These are phyloP conservation scores for Pilasporangium apinafurcum DNA, from an alignment of 352 stramenopile species.

Conservation along the genomic window DNA sequence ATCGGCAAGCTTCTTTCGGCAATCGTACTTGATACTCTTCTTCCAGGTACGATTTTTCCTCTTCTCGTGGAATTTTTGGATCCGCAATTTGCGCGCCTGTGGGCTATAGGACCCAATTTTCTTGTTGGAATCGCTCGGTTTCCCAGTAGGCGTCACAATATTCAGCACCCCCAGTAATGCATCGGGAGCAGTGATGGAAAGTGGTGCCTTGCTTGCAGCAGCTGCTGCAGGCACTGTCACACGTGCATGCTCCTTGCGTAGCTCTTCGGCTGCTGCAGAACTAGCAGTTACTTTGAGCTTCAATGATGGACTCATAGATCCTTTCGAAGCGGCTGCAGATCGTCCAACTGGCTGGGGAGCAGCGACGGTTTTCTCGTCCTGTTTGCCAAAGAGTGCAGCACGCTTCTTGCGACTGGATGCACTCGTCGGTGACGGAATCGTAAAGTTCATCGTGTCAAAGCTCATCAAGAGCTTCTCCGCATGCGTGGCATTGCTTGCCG, in stretches of 20 bases:
- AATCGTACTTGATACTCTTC: slow-evolving; percentile 99
- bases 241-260: slow-evolving; percentile 25
- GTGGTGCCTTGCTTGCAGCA: slow-evolving; percentile 5
- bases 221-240: slow-evolving; percentile 4
- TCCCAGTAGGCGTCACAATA: slow-evolving; percentile 17
- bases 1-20: slow-evolving; percentile 96
- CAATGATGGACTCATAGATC: slow-evolving; percentile 20
- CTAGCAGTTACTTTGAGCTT: slow-evolving; percentile 22
- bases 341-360: slow-evolving; percentile 4
- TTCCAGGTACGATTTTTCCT: slow-evolving; percentile 96
- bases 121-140: slow-evolving; percentile 18
- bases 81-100: slow-evolving; percentile 87
- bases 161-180: slow-evolving; percentile 39
- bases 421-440: slow-evolving; percentile 69
- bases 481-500: slow-evolving; percentile 29
- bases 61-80: slow-evolving; percentile 97
- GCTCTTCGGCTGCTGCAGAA: slow-evolving; percentile 21
- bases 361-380: slow-evolving; percentile 8
- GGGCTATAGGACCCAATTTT: slow-evolving; percentile 95
- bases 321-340: slow-evolving; percentile 4
- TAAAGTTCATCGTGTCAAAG: slow-evolving; percentile 85
- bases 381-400: slow-evolving; percentile 28
- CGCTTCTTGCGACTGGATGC: slow-evolving; percentile 46
- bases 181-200: slow-evolving; percentile 26
- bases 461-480: slow-evolving; percentile 84